Base-by-base conservation (phyloP, 2,329 filamentous ascomycete species). In the Fusarium sterilihyphosum region DNA sequence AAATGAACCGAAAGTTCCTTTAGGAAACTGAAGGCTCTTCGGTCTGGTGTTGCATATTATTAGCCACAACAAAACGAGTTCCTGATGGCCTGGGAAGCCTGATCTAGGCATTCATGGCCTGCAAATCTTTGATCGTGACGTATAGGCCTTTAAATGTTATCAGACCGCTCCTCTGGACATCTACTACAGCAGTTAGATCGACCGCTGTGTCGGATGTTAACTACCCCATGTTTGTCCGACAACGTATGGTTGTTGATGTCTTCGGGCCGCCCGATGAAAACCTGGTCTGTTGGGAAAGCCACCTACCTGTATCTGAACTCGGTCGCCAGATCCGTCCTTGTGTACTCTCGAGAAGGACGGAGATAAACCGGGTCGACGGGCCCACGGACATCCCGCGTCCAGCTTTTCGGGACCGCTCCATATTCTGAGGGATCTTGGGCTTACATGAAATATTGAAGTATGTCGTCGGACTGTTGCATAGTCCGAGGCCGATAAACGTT, bases 21-120 rank as follows among this genome's bases (percentile, higher is more conserved):
- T 54, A 24, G 33, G 52, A 73, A 69, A 75, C 50, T 47, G 70
- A 61, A 74, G 76, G 67, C 75, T 78, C 66, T 54, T 44, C 35
- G 16, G 61, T 57, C 44, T 29, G 17, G 26, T 47, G 56, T 64
- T 50, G 20, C 44, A 54, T 52, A 47, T 61, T 65, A 57, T 56
- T 44, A 58, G 56, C 61, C 71, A 67, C 70, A 70, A 62, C 60
- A 65, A 53, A 18, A 49, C 40, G 24, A n/a, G 63, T 52, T 56
- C 58, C 37, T 67, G 57, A 61, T 56, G 53, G 50, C 62, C 37
- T 31, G 53, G 17, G n/a, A 35, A 74, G 58, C 52, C 38, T 57
- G 44, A 58, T 56, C 61, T 46, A 29, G 33, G 41, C 67, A 46
- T 41, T 61, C 33, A 35, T 35, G 33, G 31, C 54, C 58, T 61